Evolutionary conservation across 2,329 filamentous ascomycete species (phyloP), one percentile per base, ranked within the genome.

Genomic region (Ophidiomyces ophidiicola): DNA sequence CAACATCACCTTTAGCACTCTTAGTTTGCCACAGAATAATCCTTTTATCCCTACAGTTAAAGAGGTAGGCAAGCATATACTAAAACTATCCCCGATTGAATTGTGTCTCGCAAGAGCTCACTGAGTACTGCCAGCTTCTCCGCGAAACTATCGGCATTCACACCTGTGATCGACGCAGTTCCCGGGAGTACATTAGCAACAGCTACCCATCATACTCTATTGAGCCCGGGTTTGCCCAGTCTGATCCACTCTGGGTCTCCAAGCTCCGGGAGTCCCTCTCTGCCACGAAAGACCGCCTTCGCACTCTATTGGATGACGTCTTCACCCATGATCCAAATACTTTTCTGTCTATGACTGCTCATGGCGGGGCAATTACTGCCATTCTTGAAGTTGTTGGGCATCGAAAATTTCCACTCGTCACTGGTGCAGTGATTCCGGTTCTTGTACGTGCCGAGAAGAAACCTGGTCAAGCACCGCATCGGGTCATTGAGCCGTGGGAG

Each of bases 61-160:
- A 51, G 74, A 78, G 50, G 63, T 67, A 48, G 36, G 46, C 34
- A 26, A n/a, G n/a, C n/a, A n/a, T n/a, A n/a, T n/a, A n/a, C n/a
- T n/a, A n/a, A n/a, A n/a, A n/a, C n/a, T n/a, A n/a, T n/a, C 21
- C 17, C 4, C 14, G 20, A 3, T 24, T n/a, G n/a, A n/a, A n/a
- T n/a, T n/a, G n/a, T n/a, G 12, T 5, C n/a, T 19, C 17, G 31
- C 23, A 25, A 38, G n/a, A 17, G n/a, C 19, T 17, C 18, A 19
- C 11, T 14, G 18, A 15, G 11, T n/a, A 26, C 24, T n/a, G 24
- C n/a, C 35, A 63, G 61, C 56, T 70, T 25, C 60, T 78, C 26
- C 63, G 74, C 8, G 75, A 79, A 56, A 69, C 69, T 0, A 65
- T 76, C 38, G 72, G 72, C 12, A 64, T 72, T 19, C 74, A 78